Evolutionary conservation across 2,329 filamentous ascomycete species (phyloP).

Genomic region (Sodiomyces alkalinus): DNA sequence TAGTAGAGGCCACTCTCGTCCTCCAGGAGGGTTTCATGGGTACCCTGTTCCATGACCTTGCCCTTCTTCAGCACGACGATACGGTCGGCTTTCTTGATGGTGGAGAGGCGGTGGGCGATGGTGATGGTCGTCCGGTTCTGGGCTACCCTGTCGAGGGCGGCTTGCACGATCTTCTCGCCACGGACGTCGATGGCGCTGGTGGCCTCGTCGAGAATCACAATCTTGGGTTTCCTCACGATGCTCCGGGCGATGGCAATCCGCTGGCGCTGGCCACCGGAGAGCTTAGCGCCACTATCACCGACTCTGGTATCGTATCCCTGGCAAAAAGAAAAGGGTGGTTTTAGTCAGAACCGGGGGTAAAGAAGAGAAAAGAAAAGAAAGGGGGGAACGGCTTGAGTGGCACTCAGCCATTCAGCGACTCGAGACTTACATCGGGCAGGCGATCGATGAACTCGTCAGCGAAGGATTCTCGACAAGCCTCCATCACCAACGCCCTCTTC

Average conservation of each 20-base stretch:
- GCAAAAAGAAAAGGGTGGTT: not conserved
- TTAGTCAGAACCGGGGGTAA: constrained; percentile 2
- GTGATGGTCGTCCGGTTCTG: constrained; percentile 53
- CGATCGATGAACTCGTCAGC: constrained; percentile 54
- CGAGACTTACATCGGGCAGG: constrained; percentile 37
- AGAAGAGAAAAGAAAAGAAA: not conserved
- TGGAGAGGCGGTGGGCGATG: constrained; percentile 61
- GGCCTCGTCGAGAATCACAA: constrained; percentile 64
- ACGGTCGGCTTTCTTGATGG: constrained; percentile 61
- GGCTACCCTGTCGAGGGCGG: constrained; percentile 45
- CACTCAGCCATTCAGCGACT: not conserved
- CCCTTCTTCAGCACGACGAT: constrained; percentile 67
- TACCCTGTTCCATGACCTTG: constrained; percentile 56
- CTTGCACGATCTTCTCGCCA: constrained; percentile 46
- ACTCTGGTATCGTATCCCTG: constrained; percentile 59
- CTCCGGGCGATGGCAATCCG: constrained; percentile 63
- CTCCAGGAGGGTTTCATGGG: constrained; percentile 54
- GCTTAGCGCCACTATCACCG: constrained; percentile 61
- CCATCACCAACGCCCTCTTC: constrained; percentile 43
- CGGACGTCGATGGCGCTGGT: constrained; percentile 49
- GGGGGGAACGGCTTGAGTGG: too few relatives aligned
- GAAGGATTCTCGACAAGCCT: constrained; percentile 52
- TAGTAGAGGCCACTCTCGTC: constrained; percentile 48
- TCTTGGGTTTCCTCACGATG: constrained; percentile 55
- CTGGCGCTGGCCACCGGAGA: constrained; percentile 79